Evolutionary conservation across 208 protist species (phyloP).

Genomic region (Novymonas esmeraldas): DNA sequence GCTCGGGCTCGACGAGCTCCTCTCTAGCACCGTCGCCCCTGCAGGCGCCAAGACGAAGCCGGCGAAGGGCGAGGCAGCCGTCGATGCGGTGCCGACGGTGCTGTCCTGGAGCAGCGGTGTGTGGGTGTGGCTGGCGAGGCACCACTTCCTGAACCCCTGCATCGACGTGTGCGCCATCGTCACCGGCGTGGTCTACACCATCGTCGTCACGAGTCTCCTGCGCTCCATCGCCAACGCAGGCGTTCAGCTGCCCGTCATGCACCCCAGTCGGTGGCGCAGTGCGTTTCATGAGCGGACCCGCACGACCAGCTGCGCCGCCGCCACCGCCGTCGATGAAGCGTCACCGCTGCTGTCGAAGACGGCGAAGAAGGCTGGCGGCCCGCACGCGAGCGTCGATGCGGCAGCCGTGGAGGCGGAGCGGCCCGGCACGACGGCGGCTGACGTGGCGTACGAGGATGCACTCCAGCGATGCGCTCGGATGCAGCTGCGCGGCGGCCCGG

Average conservation of each 20-base stretch:
- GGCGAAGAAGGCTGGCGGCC: not conserved
- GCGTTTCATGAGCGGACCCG: conserved; percentile 22
- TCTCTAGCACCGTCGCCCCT: not conserved
- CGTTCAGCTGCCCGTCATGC: conserved; percentile 32
- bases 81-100: not conserved
- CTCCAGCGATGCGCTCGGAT: conserved; percentile 19
- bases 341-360: conserved; percentile 3
- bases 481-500: conserved; percentile 30
- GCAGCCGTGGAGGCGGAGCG: not conserved
- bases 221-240: conserved; percentile 41
- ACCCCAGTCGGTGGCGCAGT: conserved; percentile 27
- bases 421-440: not conserved
- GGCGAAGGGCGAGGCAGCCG: conserved; percentile 4
- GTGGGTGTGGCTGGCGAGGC: conserved; percentile 15
- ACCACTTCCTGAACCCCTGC: conserved; percentile 11
- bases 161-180: conserved; percentile 16
- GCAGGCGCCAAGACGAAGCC: not conserved
- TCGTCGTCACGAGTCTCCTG: conserved; percentile 37
- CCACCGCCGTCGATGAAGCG: not conserved
- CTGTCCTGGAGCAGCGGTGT: not conserved
- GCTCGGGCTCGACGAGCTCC: conserved; percentile 1
- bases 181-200: conserved; percentile 32
- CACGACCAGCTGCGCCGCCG: not conserved
- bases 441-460: conserved; percentile 6
- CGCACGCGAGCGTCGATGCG: not conserved